Base-by-base conservation (phyloP, 1,284 basidiomycete species). In the Omphalotus olearius region DNA sequence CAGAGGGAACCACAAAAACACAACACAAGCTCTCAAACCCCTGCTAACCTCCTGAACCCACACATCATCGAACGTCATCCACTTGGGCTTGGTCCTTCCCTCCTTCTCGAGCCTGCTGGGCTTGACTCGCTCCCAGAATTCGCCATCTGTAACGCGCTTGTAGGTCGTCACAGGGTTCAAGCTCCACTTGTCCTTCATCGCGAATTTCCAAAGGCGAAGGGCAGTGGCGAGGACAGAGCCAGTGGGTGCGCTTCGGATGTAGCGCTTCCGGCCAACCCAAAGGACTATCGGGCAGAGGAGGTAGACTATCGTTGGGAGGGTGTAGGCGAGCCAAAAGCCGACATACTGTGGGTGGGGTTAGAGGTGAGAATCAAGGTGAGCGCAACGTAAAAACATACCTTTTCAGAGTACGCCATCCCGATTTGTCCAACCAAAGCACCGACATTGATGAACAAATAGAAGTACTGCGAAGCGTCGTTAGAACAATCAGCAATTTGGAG, bases 31-130 rank as follows among this genome's bases (percentile, higher is more conserved):
- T 66, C 90, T 91, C 69, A 93, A 70, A 2, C 89, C 91, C 60
- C 91, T 80, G 51, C 76, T 75, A 47, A 94, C 82, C 64, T 95
- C 91, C 49, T 92, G 88, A 14, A 95, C 89, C 82, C 85, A 92
- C 37, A 73, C 63, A 60, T 90, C 88, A 59, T 90, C 85, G 63
- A 81, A 88, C 3, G 69, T 82, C 85, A 88, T 88, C 86, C 86
- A 88, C 2, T 44, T 28, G 0, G 85, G 85, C 44, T 70, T 72
- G 30, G 68, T 66, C 9, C 26, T 36, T 10, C 67, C 68, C 33
- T 68, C 66, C 7, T 36, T 25, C 4, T 66, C 68, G 0, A 72
- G 63, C 23, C 69, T 70, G 57, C 82, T 85, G 0, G 90, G 90
- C 66, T 90, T 91, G 2, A 76, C 88, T 41, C 62, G 70, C 51